Evolutionary conservation across 306 rosid genomes (phyloP), one percentile per base, ranked within the genome.

Genomic region (Vigna nakashimae): DNA sequence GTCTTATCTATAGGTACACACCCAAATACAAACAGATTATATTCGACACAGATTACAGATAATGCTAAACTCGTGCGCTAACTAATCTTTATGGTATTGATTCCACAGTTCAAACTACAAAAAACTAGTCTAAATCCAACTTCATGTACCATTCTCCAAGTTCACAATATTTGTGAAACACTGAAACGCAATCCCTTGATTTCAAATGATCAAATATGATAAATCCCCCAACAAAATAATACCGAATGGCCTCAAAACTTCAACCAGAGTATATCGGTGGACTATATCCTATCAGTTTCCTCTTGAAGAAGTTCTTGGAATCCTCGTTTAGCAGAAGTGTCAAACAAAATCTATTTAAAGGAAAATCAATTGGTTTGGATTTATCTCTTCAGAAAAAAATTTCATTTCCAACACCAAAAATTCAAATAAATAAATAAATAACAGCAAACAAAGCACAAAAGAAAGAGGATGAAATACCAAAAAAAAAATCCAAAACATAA

Each of bases 271-370:
- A 75, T 52, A 70, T 68, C 43, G 34, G 52, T 18, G n/a, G 9
- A 66, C 20, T 53, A 69, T 9, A 66, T 56, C 64, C 55, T 28
- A 77, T 73, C 28, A 30, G 64, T 79, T 69, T 74, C 36, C 59
- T 65, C 43, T 45, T 15, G 42, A 58, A 56, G 40, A 80, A 56
- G 34, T 3, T 43, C 74, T 18, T 30, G 6, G 28, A 73, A 71
- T 16, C 83, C 32, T 11, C 82, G 65, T 62, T 52, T 9, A 65
- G 69, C 52, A 71, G 26, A 66, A 45, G n/a, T 18, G 8, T 49
- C 50, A 40, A 74, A 66, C 11, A 67, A 71, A 66, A 75, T 72
- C 28, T 63, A 63, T 34, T 50, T 20, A 72, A 58, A 66, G 24
- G 9, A 75, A 46, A 76, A 46, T 24, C 28, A 24, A 50, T 22